Evolutionary conservation across 192 early-diverging fungal species (phyloP).

Genomic region (Coemansia sp.): DNA sequence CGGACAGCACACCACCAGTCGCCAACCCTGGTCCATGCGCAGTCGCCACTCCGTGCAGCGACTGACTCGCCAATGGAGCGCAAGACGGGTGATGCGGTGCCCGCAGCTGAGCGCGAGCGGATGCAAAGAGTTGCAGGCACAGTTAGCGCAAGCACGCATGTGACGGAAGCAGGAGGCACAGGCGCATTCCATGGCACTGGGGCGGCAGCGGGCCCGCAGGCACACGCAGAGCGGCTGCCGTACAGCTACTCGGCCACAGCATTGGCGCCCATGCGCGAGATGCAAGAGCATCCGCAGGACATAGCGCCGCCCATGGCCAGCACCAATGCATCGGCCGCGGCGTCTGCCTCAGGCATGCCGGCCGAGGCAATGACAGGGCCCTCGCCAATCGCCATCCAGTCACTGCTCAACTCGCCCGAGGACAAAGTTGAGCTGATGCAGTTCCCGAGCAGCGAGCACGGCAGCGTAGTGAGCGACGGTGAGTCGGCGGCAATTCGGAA

Average conservation of each 20-base stretch:
- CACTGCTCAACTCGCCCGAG: constrained; percentile 41
- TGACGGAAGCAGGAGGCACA: constrained; percentile 31
- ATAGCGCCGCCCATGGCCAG: constrained; percentile 4
- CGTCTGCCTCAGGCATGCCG: background rate
- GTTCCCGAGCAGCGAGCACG: constrained; percentile 10
- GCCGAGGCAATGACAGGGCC: constrained; percentile 7
- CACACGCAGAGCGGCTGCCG: background rate
- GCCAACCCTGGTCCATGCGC: constrained; percentile 22
- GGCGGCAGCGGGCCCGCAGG: constrained; percentile 6
- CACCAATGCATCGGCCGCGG: background rate
- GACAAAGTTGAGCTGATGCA: background rate
- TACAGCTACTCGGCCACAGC: constrained; percentile 10
- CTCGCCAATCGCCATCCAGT: constrained; percentile 42
- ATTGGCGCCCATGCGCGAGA: constrained; percentile 23
- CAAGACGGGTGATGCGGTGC: constrained; percentile 7
- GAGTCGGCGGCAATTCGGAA: constrained; percentile 28
- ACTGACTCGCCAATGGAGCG: constrained; percentile 33
- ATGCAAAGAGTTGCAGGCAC: constrained; percentile 5
- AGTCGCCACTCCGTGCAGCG: constrained; percentile 16
- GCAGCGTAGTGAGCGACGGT: constrained; percentile 1
- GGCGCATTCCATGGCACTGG: constrained; percentile 11
- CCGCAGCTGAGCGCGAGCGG: constrained; percentile 6
- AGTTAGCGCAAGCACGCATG: constrained; percentile 13
- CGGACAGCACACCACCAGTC: constrained; percentile 22
- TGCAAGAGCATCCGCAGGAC: constrained; percentile 38